Evolutionary conservation across 2,329 filamentous ascomycete species (phyloP).

Genomic region (Fusarium avenaceum): DNA sequence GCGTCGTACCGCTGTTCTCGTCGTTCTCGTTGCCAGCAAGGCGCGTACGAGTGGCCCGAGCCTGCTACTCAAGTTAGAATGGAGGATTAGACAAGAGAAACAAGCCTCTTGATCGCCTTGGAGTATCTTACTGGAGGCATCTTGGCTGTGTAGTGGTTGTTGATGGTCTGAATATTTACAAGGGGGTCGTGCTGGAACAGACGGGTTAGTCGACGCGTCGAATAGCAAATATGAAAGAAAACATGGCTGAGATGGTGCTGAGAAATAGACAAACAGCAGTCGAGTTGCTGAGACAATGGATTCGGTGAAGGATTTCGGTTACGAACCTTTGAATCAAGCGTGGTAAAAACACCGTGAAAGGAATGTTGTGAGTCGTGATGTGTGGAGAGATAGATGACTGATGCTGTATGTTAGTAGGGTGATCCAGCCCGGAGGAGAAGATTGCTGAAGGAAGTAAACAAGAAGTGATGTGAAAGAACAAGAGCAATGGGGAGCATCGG

Average conservation of each 20-base stretch:
- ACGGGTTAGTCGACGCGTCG: conserved; percentile 48
- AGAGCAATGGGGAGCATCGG: conserved; percentile 45
- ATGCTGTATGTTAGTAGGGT: conserved; percentile 49
- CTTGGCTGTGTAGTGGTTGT: conserved; percentile 47
- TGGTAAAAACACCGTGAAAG: conserved; percentile 54
- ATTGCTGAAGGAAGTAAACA: conserved; percentile 44
- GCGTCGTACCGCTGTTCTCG: conserved; percentile 84
- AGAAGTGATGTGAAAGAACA: conserved; percentile 44
- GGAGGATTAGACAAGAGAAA: neutral
- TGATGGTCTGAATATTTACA: conserved; percentile 42
- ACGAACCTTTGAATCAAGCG: conserved; percentile 55
- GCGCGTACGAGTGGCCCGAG: conserved; percentile 79
- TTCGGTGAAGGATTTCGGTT: conserved; percentile 47
- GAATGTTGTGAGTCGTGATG: conserved; percentile 54
- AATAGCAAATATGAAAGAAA: conserved; percentile 20
- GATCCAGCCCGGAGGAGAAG: conserved; percentile 35
- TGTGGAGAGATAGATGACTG: conserved; percentile 48
- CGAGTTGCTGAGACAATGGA: conserved; percentile 51
- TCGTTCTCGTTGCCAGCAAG: conserved; percentile 92
- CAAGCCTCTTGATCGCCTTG: conserved; percentile 30
- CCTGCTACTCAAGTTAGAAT: conserved; percentile 57
- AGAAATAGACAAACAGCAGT: conserved; percentile 20
- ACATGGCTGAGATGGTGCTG: conserved; percentile 21
- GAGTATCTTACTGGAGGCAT: conserved; percentile 55
- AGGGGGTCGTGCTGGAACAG: conserved; percentile 35